Base-by-base conservation (phyloP, 768 basidiomycete species). In the Naganishia kalamii region DNA sequence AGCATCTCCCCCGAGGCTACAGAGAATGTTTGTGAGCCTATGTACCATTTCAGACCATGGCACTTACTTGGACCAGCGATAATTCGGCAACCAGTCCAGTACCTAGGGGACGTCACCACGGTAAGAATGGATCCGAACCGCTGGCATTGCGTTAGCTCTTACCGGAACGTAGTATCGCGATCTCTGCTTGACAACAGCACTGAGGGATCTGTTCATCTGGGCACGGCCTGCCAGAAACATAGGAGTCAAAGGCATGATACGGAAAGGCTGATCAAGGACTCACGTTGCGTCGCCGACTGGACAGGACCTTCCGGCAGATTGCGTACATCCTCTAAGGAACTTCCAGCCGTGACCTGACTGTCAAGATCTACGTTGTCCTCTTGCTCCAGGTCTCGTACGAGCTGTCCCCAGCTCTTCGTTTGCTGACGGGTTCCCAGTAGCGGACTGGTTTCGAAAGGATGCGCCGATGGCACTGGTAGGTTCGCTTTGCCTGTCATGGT, bases 1-100 rank as follows among this genome's bases (percentile, higher is more conserved):
- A n/a, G 90, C 70, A 76, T 93, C 90, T 21, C 86, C 86, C 11
- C 69, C 76, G 60, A 44, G 32, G 54, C 54, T 57, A 37, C 7
- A 23, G 13, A 3, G 2, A 15, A 57, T 23, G 21, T 25, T 15
- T 5, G 27, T 57, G 4, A 57, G 54, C 29, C 23, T 25, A 1
- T 8, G 13, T 3, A 15, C n/a, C 25, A 27, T 7, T 12, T 41
- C 37, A 7, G n/a, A 8, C n/a, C n/a, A n/a, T n/a, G n/a, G n/a
- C 2, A 25, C 54, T 23, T 57, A 78, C 72, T 70, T 61, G 2
- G 69, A 67, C 68, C 70, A 72, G 35, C 63, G 70, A 68, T 79
- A 79, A 37, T 79, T 72, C 8, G 75, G 74, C 44, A 79, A 57
- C 77, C 77, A 79, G 8, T 74, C 73, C 12, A 72, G 73, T 23